A percentile compares a stretch with the other conserved stretches of the same genome.
phyloP scores from a whole-genome alignment of 2,329 filamentous ascomycete species.

The Ophiostoma quercus region DNA sequence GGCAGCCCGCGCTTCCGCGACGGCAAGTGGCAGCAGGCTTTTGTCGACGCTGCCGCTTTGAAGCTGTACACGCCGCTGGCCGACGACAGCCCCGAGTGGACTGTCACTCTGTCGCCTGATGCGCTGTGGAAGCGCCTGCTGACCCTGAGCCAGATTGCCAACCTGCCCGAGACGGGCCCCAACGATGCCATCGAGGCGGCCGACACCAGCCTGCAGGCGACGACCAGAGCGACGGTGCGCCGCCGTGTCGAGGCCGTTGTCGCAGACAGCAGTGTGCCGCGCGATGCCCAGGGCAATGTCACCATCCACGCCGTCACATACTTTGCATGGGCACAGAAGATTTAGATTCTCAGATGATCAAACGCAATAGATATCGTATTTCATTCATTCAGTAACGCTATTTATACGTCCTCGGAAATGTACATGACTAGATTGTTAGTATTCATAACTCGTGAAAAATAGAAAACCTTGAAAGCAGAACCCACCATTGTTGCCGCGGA shows the following conservation, averaged over 20 bases:
- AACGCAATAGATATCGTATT: neutral
- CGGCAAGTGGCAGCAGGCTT: constrained; percentile 57
- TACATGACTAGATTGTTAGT: constrained; percentile 54
- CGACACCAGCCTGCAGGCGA: constrained; percentile 28
- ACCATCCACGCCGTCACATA: constrained; percentile 60
- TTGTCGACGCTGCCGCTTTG: constrained; percentile 44
- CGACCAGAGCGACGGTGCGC: constrained; percentile 44
- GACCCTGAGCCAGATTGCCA: constrained; percentile 63
- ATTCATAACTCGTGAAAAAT: too few relatives aligned
- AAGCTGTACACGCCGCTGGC: constrained; percentile 56
- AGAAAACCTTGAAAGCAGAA: too few relatives aligned
- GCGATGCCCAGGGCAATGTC: constrained; percentile 58
- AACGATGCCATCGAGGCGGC: constrained; percentile 14
- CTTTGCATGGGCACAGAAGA: constrained; percentile 55
- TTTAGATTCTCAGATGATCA: neutral
- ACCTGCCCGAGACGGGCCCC: constrained; percentile 45
- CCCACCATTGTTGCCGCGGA: constrained; percentile 84
- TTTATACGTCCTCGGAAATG: constrained; percentile 56
- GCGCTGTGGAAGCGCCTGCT: constrained; percentile 58
- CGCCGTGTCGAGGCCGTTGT: constrained; percentile 52
- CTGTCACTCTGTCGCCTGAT: constrained; percentile 53
- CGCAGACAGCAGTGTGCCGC: constrained; percentile 50
- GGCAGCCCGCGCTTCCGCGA: constrained; percentile 61
- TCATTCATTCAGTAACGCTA: constrained; percentile 30
- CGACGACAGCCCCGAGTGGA: constrained; percentile 53